Evolutionary conservation across 1,139 yeast genomes (phyloP), one percentile per base, ranked within the genome.

Genomic region (Hemisphaericaspora subhashii): DNA sequence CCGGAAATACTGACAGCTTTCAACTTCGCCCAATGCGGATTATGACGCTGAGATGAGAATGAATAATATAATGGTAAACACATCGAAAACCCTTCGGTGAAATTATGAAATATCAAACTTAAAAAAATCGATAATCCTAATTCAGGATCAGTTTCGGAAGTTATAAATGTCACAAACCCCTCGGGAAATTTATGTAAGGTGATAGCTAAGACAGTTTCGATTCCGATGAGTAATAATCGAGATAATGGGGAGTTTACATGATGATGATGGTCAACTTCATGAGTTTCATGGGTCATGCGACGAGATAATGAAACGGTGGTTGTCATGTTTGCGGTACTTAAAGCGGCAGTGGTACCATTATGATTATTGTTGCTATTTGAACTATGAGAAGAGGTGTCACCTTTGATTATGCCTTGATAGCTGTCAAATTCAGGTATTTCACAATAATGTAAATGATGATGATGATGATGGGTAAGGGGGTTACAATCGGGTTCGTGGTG

Each of bases 31-130:
- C 43, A 51, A 11, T 48, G n/a, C 46, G 1, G 52, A 40, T 1
- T 51, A 31, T 4, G 54, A n/a, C n/a, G 46, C 5, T 36, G 28
- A 4, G 48, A 50, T 6, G 64, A 49, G 52, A 71, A 68, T 14
- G 94, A 88, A 40, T 89, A 77, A 55, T 83, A 92, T 31, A 92
- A 67, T 0, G 98, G 98, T 41, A 90, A 70, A 14, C 96, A 88
- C 86, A 92, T 89, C 17, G 94, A 81, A 57, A 92, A 89, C 0
- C 98, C 98, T 60, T 92, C 98, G n/a, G 90, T 84, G 50, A 88
- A 81, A 60, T 92, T 92, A 64, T 92, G 98, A 22, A 90, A 78
- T 15, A 90, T 79, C 51, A 92, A 72, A 40, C 96, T 88, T 17
- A 89, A 58, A 53, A 92, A 90, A 10, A 92, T 87, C 13, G 87